Evolutionary conservation across 2,329 filamentous ascomycete species (phyloP), one percentile per base, ranked within the genome.

Genomic region (Fusarium newnesense): DNA sequence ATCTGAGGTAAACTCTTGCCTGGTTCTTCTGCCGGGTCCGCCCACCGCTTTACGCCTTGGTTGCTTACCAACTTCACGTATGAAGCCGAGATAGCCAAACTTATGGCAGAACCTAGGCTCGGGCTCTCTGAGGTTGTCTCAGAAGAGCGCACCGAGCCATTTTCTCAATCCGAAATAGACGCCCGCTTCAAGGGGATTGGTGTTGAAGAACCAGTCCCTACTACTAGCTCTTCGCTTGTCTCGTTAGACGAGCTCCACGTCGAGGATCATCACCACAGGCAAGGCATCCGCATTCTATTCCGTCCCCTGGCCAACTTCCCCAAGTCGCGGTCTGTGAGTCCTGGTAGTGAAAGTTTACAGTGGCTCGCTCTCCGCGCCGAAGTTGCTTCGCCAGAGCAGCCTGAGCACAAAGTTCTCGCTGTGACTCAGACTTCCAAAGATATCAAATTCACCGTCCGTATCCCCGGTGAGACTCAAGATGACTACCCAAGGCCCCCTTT

Each of bases 401-500:
- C 87, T n/a, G 84, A 85, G 69, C 86, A 89, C 78, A 87, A 85
- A 76, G 88, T 90, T 53, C 80, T 90, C 32, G 88, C 88, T 40
- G 88, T 90, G 76, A 89, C 87, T 73, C 88, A 90, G 82, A 90
- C 88, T 9, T 84, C 85, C 69, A 85, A 85, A 75, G 88, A 90
- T 78, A 89, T 89, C 83, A 90, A 89, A 70, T 90, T 90, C 76
- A 87, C 86, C 43, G 87, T 90, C 68, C 83, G 85, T 56, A 88
- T 90, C 64, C 88, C 88, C 9, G 84, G 84, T 21, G 85, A 86
- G 63, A 82, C 80, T 57, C 80, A 81, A 44, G 83, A 85, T 64
- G 83, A 83, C 49, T 81, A 79, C 13, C 79, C 81, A 12, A 81
- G 85, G 21, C 87, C 87, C 21, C 84, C 86, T 9, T 75, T 90